Conservation (phyloP, 2,329 filamentous ascomycete species). For the Pyrenophora tritici-repentis region DNA sequence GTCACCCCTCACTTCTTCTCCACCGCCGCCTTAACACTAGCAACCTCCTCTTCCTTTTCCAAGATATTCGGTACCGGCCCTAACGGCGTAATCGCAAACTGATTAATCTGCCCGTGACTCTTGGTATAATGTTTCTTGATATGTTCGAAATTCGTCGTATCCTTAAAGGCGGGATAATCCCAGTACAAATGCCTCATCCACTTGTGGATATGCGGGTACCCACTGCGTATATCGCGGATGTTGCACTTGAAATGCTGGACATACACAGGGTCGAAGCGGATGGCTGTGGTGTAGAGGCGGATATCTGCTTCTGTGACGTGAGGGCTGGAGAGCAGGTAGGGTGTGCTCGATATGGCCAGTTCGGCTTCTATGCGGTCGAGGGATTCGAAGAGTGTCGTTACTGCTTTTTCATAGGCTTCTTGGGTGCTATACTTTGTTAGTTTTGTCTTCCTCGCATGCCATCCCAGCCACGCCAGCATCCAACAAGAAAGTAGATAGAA, state of each 20-base stretch:
- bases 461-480: too few species aligned
- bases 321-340: slow-evolving; percentile 54
- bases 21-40: slow-evolving; percentile 53
- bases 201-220: slow-evolving; percentile 78
- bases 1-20: not conserved
- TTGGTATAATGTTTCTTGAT: slow-evolving; percentile 83
- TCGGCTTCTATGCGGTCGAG: slow-evolving; percentile 55
- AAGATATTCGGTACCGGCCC: slow-evolving; percentile 85
- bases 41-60: slow-evolving; percentile 76
- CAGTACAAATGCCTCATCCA: slow-evolving; percentile 89
- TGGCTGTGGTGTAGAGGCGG: slow-evolving; percentile 63
- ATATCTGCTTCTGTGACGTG: slow-evolving; percentile 56
- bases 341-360: slow-evolving; percentile 50
- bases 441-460: not conserved
- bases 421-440: slow-evolving; percentile 42
- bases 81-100: slow-evolving; percentile 75
- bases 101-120: slow-evolving; percentile 69
- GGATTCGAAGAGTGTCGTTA: slow-evolving; percentile 53
- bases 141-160: slow-evolving; percentile 90
- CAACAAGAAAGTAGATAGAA: not conserved
- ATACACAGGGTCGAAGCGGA: slow-evolving; percentile 62
- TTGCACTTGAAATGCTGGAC: slow-evolving; percentile 76
- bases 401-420: slow-evolving; percentile 56
- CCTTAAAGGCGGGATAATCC: slow-evolving; percentile 72
- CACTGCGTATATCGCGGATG: slow-evolving; percentile 79